Evolutionary conservation across 2,329 filamentous ascomycete species (phyloP).

Genomic region (Anthostomella pinea): DNA sequence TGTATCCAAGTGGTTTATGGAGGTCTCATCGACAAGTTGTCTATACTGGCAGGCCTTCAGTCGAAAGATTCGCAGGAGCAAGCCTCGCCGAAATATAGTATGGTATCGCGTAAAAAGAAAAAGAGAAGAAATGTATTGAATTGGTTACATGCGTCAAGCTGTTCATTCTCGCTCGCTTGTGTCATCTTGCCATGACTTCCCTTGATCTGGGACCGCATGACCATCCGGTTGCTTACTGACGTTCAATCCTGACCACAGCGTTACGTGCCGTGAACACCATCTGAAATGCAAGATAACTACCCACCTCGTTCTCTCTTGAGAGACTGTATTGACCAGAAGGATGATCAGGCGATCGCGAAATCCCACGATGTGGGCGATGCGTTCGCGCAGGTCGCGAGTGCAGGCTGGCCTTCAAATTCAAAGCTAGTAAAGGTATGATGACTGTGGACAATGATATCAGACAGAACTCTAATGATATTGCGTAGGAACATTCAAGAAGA

Average conservation of each 20-base stretch:
- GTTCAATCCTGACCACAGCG: conserved; percentile 28
- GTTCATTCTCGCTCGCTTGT: too few species aligned
- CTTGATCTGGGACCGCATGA: too few species aligned
- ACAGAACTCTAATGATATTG: neutral
- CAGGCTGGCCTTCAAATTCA: conserved; percentile 34
- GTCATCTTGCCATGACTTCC: neutral
- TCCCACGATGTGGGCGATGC: conserved; percentile 32
- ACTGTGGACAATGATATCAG: neutral
- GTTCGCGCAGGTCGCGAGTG: conserved; percentile 32
- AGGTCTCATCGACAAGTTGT: too few species aligned
- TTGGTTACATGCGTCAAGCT: too few species aligned
- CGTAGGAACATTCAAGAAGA: conserved; percentile 25
- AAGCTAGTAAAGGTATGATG: conserved; percentile 29
- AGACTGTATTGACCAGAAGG: conserved; percentile 16
- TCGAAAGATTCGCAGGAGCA: too few species aligned
- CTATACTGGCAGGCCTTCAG: too few species aligned
- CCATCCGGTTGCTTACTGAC: conserved; percentile 13
- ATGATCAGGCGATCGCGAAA: conserved; percentile 37
- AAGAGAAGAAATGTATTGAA: too few species aligned
- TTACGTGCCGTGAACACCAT: conserved; percentile 47
- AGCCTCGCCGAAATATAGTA: too few species aligned
- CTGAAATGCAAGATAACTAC: conserved; percentile 40
- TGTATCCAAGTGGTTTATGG: neutral
- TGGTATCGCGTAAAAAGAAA: too few species aligned
- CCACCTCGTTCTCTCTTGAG: neutral